phyloP scores from a whole-genome alignment of 2,329 filamentous ascomycete genomes.

The Raffaelea albimanens region DNA sequence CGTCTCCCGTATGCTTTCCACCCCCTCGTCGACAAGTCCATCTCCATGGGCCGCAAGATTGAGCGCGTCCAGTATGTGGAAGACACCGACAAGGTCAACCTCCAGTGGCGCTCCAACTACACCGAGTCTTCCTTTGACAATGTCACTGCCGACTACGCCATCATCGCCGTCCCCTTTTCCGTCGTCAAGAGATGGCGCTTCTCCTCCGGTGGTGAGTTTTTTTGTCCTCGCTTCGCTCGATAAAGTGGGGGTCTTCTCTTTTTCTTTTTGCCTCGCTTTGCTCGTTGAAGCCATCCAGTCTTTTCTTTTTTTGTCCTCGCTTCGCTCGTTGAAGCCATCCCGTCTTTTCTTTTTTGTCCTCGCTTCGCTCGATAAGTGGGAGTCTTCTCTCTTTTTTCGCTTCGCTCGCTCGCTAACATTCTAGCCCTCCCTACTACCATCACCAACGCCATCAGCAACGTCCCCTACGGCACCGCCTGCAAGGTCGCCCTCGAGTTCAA shows the following conservation, averaged over 20 bases:
- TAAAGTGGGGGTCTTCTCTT: too few relatives aligned
- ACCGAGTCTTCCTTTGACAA: slow-evolving; percentile 29
- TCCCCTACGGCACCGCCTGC: slow-evolving; percentile 37
- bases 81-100: slow-evolving; percentile 39
- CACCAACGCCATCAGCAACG: slow-evolving; percentile 34
- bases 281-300: too few relatives aligned
- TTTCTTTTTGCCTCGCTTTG: too few relatives aligned
- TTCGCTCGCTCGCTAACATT: background rate
- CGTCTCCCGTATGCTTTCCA: slow-evolving; percentile 53
- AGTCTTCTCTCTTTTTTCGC: background rate
- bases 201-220: background rate
- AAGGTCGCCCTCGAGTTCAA: slow-evolving; percentile 59
- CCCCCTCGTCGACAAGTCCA: slow-evolving; percentile 48
- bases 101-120: slow-evolving; percentile 44
- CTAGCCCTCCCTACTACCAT: slow-evolving; percentile 30
- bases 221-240: too few relatives aligned
- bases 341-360: too few relatives aligned
- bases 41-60: slow-evolving; percentile 47
- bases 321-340: too few relatives aligned
- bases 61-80: slow-evolving; percentile 45
- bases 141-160: slow-evolving; percentile 55
- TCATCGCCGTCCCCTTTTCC: slow-evolving; percentile 57
- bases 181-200: slow-evolving; percentile 54
- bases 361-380: too few relatives aligned
- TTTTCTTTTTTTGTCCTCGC: too few relatives aligned